phyloP scores from a whole-genome alignment of 2,329 filamentous ascomycete genomes.

The Triangularia verruculosa region DNA sequence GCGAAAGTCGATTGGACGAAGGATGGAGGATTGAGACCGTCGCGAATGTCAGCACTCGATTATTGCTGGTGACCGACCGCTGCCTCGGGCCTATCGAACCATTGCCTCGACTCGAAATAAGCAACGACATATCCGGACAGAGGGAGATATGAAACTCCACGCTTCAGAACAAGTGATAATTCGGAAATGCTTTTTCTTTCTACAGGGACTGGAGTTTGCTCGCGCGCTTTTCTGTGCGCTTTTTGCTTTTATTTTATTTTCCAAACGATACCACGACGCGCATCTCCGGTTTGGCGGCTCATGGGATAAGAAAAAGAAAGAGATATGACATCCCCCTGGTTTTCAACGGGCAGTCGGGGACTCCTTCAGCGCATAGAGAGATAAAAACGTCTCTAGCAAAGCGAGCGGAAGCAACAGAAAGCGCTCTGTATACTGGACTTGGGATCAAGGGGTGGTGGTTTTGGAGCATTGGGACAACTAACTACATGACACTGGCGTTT shows the following conservation, averaged over 20 bases:
- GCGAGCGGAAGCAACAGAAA: not conserved
- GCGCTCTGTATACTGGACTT: not conserved
- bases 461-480: not conserved
- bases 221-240: too few species aligned
- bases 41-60: too few species aligned
- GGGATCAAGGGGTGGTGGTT: not conserved
- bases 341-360: not conserved
- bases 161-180: not conserved
- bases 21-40: too few species aligned
- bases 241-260: not conserved
- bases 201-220: not conserved
- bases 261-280: not conserved
- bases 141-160: not conserved
- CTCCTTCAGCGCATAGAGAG: not conserved
- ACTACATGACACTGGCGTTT: not conserved
- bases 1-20: not conserved
- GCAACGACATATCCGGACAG: not conserved
- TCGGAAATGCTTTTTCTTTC: not conserved
- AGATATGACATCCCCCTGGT: not conserved
- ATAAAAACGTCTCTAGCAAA: not conserved
- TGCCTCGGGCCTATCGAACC: not conserved
- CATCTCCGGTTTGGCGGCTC: not conserved
- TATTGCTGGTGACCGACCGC: not conserved
- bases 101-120: not conserved
- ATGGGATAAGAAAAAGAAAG: not conserved